Base-by-base conservation (phyloP, 2,329 filamentous ascomycete species). In the Colletotrichum zoysiae region DNA sequence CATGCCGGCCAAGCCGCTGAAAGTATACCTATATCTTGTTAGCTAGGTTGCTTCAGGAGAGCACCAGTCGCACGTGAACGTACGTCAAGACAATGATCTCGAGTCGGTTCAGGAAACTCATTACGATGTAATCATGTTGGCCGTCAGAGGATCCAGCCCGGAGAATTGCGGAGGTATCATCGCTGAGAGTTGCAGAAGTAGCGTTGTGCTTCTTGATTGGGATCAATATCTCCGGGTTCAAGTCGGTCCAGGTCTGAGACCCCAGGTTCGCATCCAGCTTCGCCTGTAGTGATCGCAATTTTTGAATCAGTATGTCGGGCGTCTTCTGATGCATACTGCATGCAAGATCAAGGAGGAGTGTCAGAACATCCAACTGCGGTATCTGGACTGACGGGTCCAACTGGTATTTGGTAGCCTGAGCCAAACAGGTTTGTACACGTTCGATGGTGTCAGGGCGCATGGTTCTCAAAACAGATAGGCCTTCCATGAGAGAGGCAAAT, bases 331-430 rank as follows among this genome's bases (percentile, higher is more conserved):
- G 88, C 63, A 95, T 82, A 75, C 89, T 91, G 76, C 92, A 93
- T 1, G 89, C 87, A 30, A 95, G 85, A 77, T 95, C 92, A 23
- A 95, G 83, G 57, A 92, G 85, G 65, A 93, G 85, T 16, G 91
- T 85, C 61, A 95, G 79, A 2, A 91, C 85, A 66, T 90, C 87
- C 20, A 95, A 85, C 76, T 93, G 92, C 7, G 90, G 88, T 50
- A 94, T 87, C 55, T 87, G 85, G 65, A 88, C 85, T n/a, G 87
- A 85, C 1, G 87, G 85, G 50, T 93, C 88, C 14, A 93, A 84
- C 77, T 95, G 93, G 65, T 91, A 87, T 75, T 91, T 93, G 70
- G 91, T 86, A 7, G 91, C 92, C 62, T 91, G 88, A n/a, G 93
- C 93, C 74, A 95, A 88, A 64, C 92, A 93, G 56, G 88, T 86